Conservation (phyloP, 768 basidiomycete species). For the Leccinum boreale region DNA sequence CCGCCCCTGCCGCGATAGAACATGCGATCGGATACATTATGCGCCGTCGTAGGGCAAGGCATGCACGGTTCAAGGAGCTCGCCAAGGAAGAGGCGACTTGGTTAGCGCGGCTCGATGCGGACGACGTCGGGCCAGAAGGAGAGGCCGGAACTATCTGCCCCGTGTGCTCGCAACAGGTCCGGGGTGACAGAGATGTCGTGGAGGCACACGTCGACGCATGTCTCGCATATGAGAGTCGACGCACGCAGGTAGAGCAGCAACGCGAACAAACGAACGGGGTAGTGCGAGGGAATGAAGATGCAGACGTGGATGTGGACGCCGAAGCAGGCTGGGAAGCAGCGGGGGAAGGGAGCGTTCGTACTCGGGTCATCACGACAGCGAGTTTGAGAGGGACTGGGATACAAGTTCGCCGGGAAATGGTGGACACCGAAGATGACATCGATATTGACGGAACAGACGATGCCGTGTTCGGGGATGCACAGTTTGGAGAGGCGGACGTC, state of each 20-base stretch:
- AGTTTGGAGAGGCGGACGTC: conserved; percentile 76
- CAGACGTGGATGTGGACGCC: conserved; percentile 31
- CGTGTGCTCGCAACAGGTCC: conserved; percentile 55
- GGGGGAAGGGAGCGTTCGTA: conserved; percentile 38
- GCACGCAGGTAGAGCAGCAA: conserved; percentile 34
- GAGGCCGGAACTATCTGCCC: conserved; percentile 60
- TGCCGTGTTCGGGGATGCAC: conserved; percentile 59
- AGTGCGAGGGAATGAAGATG: conserved; percentile 30
- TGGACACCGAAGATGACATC: conserved; percentile 75
- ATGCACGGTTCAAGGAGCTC: conserved; percentile 64
- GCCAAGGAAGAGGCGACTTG: conserved; percentile 54
- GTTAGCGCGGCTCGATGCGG: conserved; percentile 13
- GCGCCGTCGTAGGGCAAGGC: conserved; percentile 65
- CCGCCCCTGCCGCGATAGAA: conserved; percentile 33
- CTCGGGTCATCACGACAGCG: conserved; percentile 34
- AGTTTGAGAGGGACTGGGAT: conserved; percentile 64
- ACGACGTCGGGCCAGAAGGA: conserved; percentile 33
- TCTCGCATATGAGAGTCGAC: conserved; percentile 51
- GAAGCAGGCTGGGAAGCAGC: conserved; percentile 40
- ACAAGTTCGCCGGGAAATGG: conserved; percentile 50
- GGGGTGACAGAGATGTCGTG: conserved; percentile 68
- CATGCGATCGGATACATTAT: conserved; percentile 63
- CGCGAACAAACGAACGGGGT: conserved; percentile 26
- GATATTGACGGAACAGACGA: conserved; percentile 80
- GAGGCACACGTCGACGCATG: conserved; percentile 84